phyloP scores from a whole-genome alignment of 208 protist genomes.

The Leishmania aethiopica region DNA sequence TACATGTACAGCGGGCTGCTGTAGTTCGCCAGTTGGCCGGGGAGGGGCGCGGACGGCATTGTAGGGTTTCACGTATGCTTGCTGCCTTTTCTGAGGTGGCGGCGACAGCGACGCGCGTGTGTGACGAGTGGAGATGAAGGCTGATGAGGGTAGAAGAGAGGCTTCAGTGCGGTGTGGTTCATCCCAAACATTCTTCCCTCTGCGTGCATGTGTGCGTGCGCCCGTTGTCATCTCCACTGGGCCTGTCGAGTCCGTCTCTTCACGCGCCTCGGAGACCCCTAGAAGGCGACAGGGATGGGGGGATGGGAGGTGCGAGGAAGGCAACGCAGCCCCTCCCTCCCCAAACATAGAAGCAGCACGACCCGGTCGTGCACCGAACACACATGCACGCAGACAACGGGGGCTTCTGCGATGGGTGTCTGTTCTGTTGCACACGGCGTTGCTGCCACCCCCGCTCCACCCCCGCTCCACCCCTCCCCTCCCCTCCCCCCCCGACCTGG shows the following conservation, averaged over 20 bases:
- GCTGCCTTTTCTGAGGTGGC: neutral
- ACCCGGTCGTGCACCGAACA: neutral
- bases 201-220: neutral
- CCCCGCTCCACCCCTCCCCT: too few species aligned
- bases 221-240: neutral
- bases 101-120: neutral
- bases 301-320: neutral
- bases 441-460: neutral
- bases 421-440: neutral
- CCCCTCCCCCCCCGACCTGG: neutral
- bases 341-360: too few species aligned
- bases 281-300: neutral
- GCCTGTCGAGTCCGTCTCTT: neutral
- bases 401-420: neutral
- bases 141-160: neutral
- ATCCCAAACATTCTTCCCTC: too few species aligned
- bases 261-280: neutral
- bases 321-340: neutral
- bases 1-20: slow-evolving; percentile 85
- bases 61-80: neutral
- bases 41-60: slow-evolving; percentile 79
- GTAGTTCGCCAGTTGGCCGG: slow-evolving; percentile 58
- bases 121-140: neutral
- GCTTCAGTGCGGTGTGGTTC: neutral
- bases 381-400: neutral